A percentile compares a stretch with the other conserved stretches of the same genome.
phyloP scores from a whole-genome alignment of 345 rosid species.

The Stellera chamaejasme region DNA sequence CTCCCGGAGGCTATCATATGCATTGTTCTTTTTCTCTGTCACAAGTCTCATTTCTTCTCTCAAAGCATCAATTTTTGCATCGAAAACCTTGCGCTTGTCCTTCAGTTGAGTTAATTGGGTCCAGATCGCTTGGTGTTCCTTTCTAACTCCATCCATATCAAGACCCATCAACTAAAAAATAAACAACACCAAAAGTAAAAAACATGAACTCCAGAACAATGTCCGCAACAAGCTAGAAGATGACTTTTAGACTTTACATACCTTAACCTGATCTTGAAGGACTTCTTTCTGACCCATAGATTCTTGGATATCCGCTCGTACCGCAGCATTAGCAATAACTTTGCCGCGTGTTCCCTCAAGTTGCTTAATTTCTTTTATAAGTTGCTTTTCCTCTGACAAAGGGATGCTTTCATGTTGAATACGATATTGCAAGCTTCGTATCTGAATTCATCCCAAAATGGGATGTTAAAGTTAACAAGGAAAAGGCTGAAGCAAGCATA shows the following conservation, averaged over 20 bases:
- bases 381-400: conserved; percentile 83
- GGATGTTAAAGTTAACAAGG: conserved; percentile 13
- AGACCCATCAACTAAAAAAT: conserved; percentile 68
- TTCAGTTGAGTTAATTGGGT: conserved; percentile 44
- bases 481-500: too few relatives aligned
- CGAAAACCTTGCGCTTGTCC: conserved; percentile 44
- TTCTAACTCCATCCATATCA: conserved; percentile 83
- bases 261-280: conserved; percentile 82
- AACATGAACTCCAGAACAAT: not conserved
- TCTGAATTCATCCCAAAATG: conserved; percentile 41
- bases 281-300: conserved; percentile 75
- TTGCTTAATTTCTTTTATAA: conserved; percentile 80
- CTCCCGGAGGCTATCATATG: conserved; percentile 39
- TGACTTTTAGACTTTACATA: conserved; percentile 21
- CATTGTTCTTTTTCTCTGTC: conserved; percentile 56
- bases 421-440: conserved; percentile 62
- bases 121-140: conserved; percentile 68
- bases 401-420: conserved; percentile 95
- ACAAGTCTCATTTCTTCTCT: conserved; percentile 45
- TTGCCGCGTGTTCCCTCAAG: conserved; percentile 90
- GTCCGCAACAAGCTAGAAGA: not conserved
- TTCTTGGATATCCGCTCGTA: conserved; percentile 80
- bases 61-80: conserved; percentile 44
- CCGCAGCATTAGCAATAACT: conserved; percentile 76
- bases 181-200: not conserved